Base-by-base conservation (phyloP, 768 basidiomycete species). In the Termitomyces sp. region DNA sequence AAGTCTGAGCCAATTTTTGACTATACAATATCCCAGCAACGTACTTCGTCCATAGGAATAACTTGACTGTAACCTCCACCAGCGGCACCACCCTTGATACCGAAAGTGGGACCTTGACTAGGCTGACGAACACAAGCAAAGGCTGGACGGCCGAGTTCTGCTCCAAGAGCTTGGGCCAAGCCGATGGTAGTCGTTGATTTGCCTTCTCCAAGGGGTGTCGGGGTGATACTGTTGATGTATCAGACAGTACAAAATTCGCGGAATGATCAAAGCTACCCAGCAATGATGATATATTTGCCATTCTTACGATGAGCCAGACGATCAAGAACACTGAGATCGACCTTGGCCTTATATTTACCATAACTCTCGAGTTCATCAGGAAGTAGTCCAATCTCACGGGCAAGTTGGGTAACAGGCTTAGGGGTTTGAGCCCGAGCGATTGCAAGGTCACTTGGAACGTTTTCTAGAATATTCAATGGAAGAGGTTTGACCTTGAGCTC, bases 161-260 rank as follows among this genome's bases (percentile, higher is more conserved):
- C 97, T 42, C 93, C 93, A 56, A 99, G 80, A 32, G 96, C 96
- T 68, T 99, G 96, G 9, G 94, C 93, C 51, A 99, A 80, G 67
- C 96, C 96, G 60, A 98, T 93, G 12, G 95, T 98, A 0, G 95
- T 98, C 5, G 97, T 98, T 5, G 95, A 98, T 71, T 99, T 98
- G 42, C 97, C 97, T 74, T 98, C 97, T 44, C 96, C 96, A 34
- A 98, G 78, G 9, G 95, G 96, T 11, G 95, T 98, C 2, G 96
- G 95, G 1, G 95, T 98, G 62, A 98, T 98, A 51, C 93, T 90
- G 46, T 21, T 10, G 1, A 56, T 9, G 35, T 50, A 50, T 47
- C 14, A 28, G 15, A 28, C 19, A 19, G 38, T 34, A 15, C n/a
- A n/a, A 5, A 3, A 53, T 45, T 56, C 19, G 40, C 42, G 14